phyloP scores from a whole-genome alignment of 768 basidiomycete species.

The Russula abietina region DNA sequence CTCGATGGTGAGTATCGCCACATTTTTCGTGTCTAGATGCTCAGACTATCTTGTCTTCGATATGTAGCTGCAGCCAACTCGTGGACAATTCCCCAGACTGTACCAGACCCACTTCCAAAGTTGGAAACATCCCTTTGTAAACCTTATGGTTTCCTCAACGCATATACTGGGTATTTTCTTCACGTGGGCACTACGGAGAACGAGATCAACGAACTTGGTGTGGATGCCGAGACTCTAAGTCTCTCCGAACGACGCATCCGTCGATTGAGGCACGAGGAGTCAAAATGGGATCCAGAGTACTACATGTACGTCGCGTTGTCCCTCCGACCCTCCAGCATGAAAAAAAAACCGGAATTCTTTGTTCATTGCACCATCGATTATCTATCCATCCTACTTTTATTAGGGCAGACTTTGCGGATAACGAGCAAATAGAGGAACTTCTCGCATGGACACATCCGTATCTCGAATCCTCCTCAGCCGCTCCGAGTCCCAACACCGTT shows the following conservation, averaged over 20 bases:
- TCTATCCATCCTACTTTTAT: slow-evolving; percentile 1
- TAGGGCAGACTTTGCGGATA: slow-evolving; percentile 79
- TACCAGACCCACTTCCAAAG: slow-evolving; percentile 39
- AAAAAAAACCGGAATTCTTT: too few species aligned
- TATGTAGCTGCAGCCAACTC: slow-evolving; percentile 70
- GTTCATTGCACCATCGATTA: neutral
- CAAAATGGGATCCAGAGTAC: slow-evolving; percentile 79
- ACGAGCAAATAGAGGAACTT: slow-evolving; percentile 67
- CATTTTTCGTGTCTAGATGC: slow-evolving; percentile 4
- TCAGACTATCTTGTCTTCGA: slow-evolving; percentile 2
- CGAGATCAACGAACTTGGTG: slow-evolving; percentile 74
- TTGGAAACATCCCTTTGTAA: slow-evolving; percentile 40
- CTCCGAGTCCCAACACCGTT: slow-evolving; percentile 33
- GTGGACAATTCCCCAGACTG: slow-evolving; percentile 68
- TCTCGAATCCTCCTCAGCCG: slow-evolving; percentile 27
- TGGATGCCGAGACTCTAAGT: slow-evolving; percentile 53
- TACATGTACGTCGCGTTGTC: slow-evolving; percentile 61
- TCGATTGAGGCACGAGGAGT: slow-evolving; percentile 58
- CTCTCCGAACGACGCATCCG: slow-evolving; percentile 45
- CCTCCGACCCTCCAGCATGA: too few species aligned
- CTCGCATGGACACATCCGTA: slow-evolving; percentile 61
- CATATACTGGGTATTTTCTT: slow-evolving; percentile 68
- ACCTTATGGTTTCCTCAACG: slow-evolving; percentile 71
- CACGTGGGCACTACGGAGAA: slow-evolving; percentile 72
- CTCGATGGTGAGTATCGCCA: slow-evolving; percentile 41